Conservation (phyloP, 1,139 yeast species). For the Geotrichum citri-aurantii region DNA sequence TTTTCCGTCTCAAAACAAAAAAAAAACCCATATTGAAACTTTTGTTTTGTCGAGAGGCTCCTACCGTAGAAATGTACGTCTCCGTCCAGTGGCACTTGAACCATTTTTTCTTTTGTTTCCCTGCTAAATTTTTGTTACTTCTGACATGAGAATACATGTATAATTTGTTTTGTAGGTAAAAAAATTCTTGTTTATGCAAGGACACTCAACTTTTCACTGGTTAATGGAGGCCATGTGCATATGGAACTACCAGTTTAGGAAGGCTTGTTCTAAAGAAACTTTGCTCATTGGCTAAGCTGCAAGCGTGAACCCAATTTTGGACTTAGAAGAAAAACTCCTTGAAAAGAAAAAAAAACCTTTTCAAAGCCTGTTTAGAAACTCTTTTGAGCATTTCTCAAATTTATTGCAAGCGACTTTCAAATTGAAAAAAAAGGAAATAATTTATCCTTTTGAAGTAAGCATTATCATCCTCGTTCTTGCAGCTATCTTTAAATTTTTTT, state of each 20-base stretch:
- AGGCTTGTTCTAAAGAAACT: not conserved
- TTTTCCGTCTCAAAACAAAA: too few relatives aligned
- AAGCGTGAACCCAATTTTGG: not conserved
- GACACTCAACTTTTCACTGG: not conserved
- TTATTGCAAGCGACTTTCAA: not conserved
- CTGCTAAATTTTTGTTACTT: not conserved
- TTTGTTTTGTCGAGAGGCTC: not conserved
- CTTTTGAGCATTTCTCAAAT: too few relatives aligned
- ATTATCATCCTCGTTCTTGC: not conserved
- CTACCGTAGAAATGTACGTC: not conserved
- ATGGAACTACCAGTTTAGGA: not conserved
- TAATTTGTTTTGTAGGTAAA: not conserved
- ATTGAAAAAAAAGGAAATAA: not conserved
- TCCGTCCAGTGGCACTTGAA: not conserved
- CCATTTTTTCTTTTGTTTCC: not conserved
- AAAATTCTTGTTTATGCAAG: not conserved
- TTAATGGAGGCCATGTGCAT: not conserved
- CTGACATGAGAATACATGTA: not conserved
- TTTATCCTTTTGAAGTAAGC: not conserved
- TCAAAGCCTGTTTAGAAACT: not conserved
- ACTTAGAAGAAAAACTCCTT: not conserved
- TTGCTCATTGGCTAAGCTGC: not conserved
- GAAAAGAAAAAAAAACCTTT: not conserved
- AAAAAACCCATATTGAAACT: not conserved
- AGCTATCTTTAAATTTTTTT: not conserved